Percentiles rank a stretch among this genome's conserved stretches.
phyloP scores from a whole-genome alignment of 192 early-diverging fungal species.

The Coemansia sp. region DNA sequence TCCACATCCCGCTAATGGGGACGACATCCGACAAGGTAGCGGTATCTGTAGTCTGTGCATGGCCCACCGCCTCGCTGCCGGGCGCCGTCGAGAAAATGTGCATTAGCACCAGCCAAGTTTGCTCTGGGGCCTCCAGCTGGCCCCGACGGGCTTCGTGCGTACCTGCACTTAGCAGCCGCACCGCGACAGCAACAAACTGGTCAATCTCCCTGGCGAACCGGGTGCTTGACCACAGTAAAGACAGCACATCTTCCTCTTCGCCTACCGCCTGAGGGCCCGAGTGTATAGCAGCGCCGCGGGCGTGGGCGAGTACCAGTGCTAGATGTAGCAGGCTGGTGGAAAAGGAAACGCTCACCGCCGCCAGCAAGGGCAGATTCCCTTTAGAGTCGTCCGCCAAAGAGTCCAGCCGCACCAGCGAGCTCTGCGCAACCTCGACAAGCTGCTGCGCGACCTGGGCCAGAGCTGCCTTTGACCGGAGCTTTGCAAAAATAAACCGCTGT shows the following conservation, averaged over 20 bases:
- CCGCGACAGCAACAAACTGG: constrained; percentile 9
- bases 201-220: constrained; percentile 21
- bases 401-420: constrained; percentile 3
- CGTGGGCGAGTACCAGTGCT: constrained; percentile 8
- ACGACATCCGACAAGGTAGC: neutral
- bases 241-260: constrained; percentile 19
- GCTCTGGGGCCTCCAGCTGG: constrained; percentile 5
- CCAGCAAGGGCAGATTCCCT: neutral
- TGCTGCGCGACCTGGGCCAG: constrained; percentile 8
- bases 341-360: constrained; percentile 20
- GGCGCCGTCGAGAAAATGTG: constrained; percentile 15
- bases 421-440: constrained; percentile 2
- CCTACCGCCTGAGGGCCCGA: constrained; percentile 27
- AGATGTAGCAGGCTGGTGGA: constrained; percentile 21
- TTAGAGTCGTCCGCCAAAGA: neutral
- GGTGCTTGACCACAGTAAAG: constrained; percentile 1
- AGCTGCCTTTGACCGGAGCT: constrained; percentile 2
- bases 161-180: constrained; percentile 9
- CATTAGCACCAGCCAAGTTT: constrained; percentile 26
- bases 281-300: neutral
- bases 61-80: too few species aligned
- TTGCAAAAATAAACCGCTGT: constrained; percentile 12
- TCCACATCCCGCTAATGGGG: constrained; percentile 14
- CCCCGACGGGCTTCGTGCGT: neutral
- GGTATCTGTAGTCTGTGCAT: neutral